Evolutionary conservation across 2,329 filamentous ascomycete species (phyloP), one percentile per base, ranked within the genome.

Genomic region (Nemania sp.): DNA sequence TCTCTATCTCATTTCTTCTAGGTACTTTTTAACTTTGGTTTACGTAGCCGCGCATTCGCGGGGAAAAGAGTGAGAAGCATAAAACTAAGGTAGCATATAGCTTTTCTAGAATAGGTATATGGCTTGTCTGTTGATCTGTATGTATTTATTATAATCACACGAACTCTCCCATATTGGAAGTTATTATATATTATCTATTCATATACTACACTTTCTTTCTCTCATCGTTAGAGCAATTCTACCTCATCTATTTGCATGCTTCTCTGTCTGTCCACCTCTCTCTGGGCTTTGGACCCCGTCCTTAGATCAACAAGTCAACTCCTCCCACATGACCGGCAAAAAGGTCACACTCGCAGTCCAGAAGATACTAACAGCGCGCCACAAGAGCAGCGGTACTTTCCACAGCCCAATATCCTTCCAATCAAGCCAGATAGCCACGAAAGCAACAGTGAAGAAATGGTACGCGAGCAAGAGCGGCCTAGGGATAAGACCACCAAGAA

Each of bases 391-490:
- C 0, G 90, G 89, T 36, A 86, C 73, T 65, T 82, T 83, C 73
- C 77, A 78, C 15, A 83, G 65, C 60, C 82, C 70, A 41, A 77
- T 76, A 1, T 78, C 63, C 57, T 80, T 70, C 67, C 79, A 67
- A 68, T 79, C 77, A 57, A 86, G 67, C 88, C 89, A 95, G 61
- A 97, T 91, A 22, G 88, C 86, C 61, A 96, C 82, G 62, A 97
- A 85, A 2, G 94, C 94, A 26, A 99, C 94, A 23, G 86, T 83
- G 75, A 97, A 99, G 77, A 99, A 99, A 73, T 99, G 94, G 70
- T 88, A 89, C 64, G 94, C 86, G 33, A 99, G 83, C 33, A 91
- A 81, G 46, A 86, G 72, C 0, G 94, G 94, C 49, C 86, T 82
- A 44, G 86, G 82, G 61, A 96, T 86, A 52, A 97, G 80, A 12